A percentile compares a stretch with the other conserved stretches of the same genome.
Conservation (phyloP, 2,329 filamentous ascomycete species). For the Cadophora malorum region DNA sequence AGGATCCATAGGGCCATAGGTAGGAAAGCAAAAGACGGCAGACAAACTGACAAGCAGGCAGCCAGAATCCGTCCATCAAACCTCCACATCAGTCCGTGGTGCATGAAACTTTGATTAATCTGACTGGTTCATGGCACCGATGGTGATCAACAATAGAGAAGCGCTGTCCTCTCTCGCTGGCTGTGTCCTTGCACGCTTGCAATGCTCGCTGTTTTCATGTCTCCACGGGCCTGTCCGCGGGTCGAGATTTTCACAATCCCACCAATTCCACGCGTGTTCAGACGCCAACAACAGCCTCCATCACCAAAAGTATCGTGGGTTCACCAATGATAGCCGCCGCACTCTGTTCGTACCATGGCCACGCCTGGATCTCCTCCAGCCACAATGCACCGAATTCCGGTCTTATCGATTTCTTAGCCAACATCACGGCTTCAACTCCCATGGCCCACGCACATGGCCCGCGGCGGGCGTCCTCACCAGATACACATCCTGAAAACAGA, state of each 20-base stretch:
- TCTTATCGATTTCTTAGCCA: not conserved
- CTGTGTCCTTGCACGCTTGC: not conserved
- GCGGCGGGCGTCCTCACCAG: not conserved
- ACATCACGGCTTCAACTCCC: not conserved
- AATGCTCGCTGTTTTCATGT: not conserved
- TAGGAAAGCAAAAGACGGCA: not conserved
- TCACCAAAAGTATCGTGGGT: not conserved
- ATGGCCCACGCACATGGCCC: not conserved
- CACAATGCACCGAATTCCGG: not conserved
- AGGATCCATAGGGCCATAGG: not conserved
- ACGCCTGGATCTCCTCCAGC: not conserved
- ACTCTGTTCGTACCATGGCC: not conserved
- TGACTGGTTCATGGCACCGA: not conserved
- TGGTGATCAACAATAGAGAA: not conserved
- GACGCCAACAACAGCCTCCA: slow-evolving; percentile 3
- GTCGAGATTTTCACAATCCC: slow-evolving; percentile 1
- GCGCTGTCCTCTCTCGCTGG: not conserved
- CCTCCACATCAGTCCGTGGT: not conserved
- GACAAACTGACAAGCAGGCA: not conserved
- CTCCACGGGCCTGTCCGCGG: not conserved
- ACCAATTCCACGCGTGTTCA: slow-evolving; percentile 6
- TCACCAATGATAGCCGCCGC: slow-evolving; percentile 7
- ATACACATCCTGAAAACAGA: not conserved
- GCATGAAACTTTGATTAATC: slow-evolving; percentile 8
- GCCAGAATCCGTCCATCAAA: not conserved